Conservation (phyloP, 352 stramenopile species). For the Globisporangium polare region DNA sequence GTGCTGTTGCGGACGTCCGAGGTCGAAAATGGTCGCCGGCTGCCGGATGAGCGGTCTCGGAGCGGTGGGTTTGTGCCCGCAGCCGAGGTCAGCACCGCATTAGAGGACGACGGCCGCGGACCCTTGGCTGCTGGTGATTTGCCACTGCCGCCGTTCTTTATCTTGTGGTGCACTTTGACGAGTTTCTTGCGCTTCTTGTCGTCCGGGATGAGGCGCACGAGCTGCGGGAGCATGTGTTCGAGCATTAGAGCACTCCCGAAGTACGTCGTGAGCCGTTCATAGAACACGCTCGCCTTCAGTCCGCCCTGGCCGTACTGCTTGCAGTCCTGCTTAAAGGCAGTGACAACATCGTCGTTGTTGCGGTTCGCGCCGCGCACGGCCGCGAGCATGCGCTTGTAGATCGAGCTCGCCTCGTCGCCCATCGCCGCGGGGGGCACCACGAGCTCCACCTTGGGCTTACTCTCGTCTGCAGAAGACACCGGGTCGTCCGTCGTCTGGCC, state of each 20-base stretch:
- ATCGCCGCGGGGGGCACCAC: conserved; percentile 51
- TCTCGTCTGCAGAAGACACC: neutral
- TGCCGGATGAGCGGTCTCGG: conserved; percentile 19
- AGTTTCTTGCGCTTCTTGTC: conserved; percentile 74
- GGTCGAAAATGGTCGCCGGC: conserved; percentile 34
- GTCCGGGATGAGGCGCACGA: conserved; percentile 73
- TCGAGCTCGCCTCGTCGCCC: conserved; percentile 64
- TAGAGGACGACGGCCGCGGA: conserved; percentile 32
- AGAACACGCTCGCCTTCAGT: conserved; percentile 58
- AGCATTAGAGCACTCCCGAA: conserved; percentile 76
- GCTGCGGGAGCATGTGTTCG: conserved; percentile 74
- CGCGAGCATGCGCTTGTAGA: conserved; percentile 81
- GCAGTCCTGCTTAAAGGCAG: conserved; percentile 77
- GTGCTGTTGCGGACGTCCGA: conserved; percentile 42
- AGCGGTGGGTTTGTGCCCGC: conserved; percentile 23
- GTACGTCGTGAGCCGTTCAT: conserved; percentile 50
- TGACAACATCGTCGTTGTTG: conserved; percentile 65
- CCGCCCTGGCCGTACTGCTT: conserved; percentile 68
- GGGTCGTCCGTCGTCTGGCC: conserved; percentile 20
- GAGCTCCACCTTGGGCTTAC: conserved; percentile 18
- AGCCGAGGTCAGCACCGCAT: conserved; percentile 22
- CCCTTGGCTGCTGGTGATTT: conserved; percentile 5
- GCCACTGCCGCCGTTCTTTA: conserved; percentile 11
- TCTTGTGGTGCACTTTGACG: conserved; percentile 49
- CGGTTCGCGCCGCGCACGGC: conserved; percentile 70